Conservation (phyloP, 2,329 filamentous ascomycete species). For the Cladosporium sp. region DNA sequence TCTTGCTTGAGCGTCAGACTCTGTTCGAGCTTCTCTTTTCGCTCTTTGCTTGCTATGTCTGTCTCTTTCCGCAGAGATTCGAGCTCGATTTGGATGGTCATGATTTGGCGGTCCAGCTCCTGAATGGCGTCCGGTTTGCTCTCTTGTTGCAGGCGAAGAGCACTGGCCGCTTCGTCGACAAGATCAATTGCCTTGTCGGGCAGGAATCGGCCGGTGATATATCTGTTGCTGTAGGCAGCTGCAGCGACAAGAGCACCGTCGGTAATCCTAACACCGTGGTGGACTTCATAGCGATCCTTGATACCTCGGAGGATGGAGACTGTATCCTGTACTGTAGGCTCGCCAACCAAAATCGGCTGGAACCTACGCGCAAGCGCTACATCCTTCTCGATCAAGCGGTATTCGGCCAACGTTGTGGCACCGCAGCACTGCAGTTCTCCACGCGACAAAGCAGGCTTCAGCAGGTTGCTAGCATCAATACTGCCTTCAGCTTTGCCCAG, state of each 20-base stretch:
- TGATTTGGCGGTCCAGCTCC: conserved; percentile 86
- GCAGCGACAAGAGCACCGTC: conserved; percentile 89
- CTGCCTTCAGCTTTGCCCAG: conserved; percentile 93
- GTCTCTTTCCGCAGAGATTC: conserved; percentile 93
- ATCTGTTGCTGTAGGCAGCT: conserved; percentile 87
- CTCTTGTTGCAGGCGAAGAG: conserved; percentile 86
- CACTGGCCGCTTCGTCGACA: conserved; percentile 91
- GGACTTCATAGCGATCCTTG: conserved; percentile 96
- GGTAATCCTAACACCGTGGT: conserved; percentile 92
- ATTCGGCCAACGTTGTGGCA: conserved; percentile 89
- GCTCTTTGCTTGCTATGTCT: conserved; percentile 81
- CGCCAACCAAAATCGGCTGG: conserved; percentile 89
- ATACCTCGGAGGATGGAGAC: conserved; percentile 94
- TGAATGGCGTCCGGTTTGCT: conserved; percentile 95
- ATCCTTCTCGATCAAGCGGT: conserved; percentile 91
- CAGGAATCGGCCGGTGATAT: conserved; percentile 92
- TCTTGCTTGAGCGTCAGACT: conserved; percentile 73
- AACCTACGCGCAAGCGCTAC: conserved; percentile 88
- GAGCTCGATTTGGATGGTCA: conserved; percentile 95
- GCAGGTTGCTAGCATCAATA: conserved; percentile 89
- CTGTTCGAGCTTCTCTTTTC: conserved; percentile 77
- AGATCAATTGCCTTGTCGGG: conserved; percentile 97
- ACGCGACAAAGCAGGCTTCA: conserved; percentile 89
- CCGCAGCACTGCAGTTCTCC: conserved; percentile 94
- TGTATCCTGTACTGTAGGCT: conserved; percentile 85